Evolutionary conservation across 441 rosid genomes (phyloP).

Genomic region (Biscutella laevigata): DNA sequence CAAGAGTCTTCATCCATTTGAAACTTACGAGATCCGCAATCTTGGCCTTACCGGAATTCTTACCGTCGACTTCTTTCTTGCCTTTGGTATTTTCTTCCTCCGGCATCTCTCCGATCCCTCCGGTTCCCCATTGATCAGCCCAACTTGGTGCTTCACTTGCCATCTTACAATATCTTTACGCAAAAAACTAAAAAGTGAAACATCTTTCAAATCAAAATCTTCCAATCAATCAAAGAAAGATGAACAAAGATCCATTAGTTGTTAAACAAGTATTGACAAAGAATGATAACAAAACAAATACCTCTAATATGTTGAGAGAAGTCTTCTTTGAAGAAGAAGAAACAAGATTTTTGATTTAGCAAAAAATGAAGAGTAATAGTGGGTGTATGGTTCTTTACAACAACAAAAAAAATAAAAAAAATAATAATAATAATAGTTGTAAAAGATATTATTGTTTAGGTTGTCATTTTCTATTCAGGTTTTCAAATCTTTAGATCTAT

Average conservation of each 20-base stretch:
- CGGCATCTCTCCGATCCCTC: slow-evolving; percentile 61
- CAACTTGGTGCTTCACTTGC: slow-evolving; percentile 73
- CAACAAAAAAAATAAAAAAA: no score
- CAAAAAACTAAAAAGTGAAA: neutral
- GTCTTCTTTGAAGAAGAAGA: slow-evolving; percentile 16
- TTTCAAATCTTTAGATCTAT: neutral
- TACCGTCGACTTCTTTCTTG: slow-evolving; percentile 20
- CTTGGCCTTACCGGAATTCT: slow-evolving; percentile 29
- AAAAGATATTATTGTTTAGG: neutral
- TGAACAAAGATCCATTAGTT: neutral
- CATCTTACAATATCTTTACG: slow-evolving; percentile 26
- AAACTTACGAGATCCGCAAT: slow-evolving; percentile 34
- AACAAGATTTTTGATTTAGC: slow-evolving; percentile 6
- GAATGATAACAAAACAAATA: neutral
- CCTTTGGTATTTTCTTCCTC: slow-evolving; percentile 31
- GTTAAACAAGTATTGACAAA: neutral
- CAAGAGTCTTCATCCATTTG: slow-evolving; percentile 58
- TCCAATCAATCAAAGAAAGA: neutral
- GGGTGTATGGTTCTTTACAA: slow-evolving; percentile 30
- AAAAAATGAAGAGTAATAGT: neutral
- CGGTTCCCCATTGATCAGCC: slow-evolving; percentile 95
- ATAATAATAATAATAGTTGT: no score
- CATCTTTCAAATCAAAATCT: neutral
- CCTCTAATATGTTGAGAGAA: slow-evolving; percentile 11
- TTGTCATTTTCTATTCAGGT: slow-evolving; percentile 4